These are phyloP conservation scores for Cantharellus cinnabarinus DNA, from an alignment of 768 basidiomycete genomes.

Conservation along the genomic window DNA sequence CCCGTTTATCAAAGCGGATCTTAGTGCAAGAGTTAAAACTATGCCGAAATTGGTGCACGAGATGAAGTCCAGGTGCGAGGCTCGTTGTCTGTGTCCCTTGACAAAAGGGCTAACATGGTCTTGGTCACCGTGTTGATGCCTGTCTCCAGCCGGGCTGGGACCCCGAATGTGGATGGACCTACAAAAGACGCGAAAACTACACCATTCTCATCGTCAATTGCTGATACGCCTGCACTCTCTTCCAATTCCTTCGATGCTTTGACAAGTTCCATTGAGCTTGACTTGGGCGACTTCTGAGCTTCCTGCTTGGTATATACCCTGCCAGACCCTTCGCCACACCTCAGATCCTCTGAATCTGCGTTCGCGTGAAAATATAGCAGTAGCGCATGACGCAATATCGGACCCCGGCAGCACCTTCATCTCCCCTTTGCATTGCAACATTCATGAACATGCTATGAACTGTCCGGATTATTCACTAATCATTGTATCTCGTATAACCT, in stretches of 20 bases:
- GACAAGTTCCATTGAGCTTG: conserved; percentile 49
- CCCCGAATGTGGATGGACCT: conserved; percentile 20
- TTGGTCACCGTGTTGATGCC: no score
- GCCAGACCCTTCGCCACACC: no score
- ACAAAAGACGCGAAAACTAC: conserved; percentile 14
- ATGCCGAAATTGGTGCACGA: conserved; percentile 36
- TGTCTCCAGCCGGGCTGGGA: conserved; percentile 5
- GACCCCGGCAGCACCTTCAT: no score
- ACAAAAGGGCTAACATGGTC: no score
- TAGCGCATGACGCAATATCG: no score
- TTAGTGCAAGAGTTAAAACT: conserved; percentile 44
- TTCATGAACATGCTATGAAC: no score
- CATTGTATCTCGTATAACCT: no score
- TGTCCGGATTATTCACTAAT: no score
- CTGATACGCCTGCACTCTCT: conserved; percentile 13
- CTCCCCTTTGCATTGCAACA: no score
- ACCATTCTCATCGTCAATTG: conserved; percentile 17
- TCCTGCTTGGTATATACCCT: neutral
- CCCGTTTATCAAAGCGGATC: conserved; percentile 3
- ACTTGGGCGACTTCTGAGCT: conserved; percentile 51
- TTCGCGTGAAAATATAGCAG: no score
- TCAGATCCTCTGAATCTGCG: no score
- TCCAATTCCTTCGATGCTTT: conserved; percentile 26
- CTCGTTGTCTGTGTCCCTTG: neutral
- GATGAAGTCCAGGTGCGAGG: conserved; percentile 34